Evolutionary conservation across 192 early-diverging fungal species (phyloP).

Genomic region (Entophlyctis luteolus): DNA sequence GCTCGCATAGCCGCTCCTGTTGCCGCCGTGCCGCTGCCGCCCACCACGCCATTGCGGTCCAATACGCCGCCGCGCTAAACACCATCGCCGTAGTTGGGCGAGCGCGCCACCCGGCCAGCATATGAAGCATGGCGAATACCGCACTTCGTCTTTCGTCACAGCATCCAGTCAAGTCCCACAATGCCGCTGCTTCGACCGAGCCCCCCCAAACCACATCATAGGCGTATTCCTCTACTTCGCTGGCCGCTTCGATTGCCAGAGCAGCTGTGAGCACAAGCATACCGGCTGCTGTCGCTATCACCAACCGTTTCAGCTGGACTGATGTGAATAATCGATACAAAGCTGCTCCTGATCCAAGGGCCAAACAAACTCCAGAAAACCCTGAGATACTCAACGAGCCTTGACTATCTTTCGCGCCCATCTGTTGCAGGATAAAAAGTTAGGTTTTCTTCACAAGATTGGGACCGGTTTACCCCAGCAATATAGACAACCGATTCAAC

Average conservation of each 20-base stretch:
- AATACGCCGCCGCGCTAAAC: too few relatives aligned
- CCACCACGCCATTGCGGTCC: too few relatives aligned
- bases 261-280: conserved; percentile 9
- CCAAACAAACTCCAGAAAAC: background rate
- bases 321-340: background rate
- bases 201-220: background rate
- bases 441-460: too few relatives aligned
- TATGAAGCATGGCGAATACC: too few relatives aligned
- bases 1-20: too few relatives aligned
- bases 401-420: background rate
- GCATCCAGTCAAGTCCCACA: conserved; percentile 7
- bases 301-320: background rate
- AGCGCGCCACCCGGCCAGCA: too few relatives aligned
- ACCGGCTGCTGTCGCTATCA: background rate
- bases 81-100: too few relatives aligned
- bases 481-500: background rate
- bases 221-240: conserved; percentile 5
- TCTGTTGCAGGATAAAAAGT: too few relatives aligned
- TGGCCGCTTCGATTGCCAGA: background rate
- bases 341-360: background rate
- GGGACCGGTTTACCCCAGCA: background rate
- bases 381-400: background rate
- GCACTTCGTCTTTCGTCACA: conserved; percentile 10
- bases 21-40: too few relatives aligned
- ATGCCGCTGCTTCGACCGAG: background rate